phyloP scores from a whole-genome alignment of 2,329 filamentous ascomycete species.

The Achaetomium macrosporum region DNA sequence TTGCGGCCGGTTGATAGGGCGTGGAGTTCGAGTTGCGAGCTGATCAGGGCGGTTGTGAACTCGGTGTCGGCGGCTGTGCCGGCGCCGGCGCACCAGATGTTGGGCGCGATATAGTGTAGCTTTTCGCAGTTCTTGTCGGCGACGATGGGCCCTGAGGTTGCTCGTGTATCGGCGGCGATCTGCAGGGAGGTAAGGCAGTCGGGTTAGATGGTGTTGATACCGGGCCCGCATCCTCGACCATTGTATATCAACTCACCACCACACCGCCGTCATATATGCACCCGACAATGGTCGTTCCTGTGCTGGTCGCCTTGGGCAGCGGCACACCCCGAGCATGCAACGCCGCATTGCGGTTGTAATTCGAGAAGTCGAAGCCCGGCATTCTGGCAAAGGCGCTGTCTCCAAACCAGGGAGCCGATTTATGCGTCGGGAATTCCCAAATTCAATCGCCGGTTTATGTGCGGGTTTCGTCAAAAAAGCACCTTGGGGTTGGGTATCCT shows the following conservation, averaged over 20 bases:
- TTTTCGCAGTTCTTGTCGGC: slow-evolving; percentile 99
- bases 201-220: background rate
- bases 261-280: slow-evolving; percentile 96
- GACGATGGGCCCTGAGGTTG: slow-evolving; percentile 94
- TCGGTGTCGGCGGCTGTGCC: slow-evolving; percentile 97
- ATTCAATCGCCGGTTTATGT: background rate
- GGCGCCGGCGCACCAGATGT: slow-evolving; percentile 98
- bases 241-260: slow-evolving; percentile 56
- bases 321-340: slow-evolving; percentile 91
- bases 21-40: slow-evolving; percentile 96
- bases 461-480: background rate
- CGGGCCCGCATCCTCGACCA: background rate
- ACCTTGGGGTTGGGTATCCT: background rate
- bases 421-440: background rate
- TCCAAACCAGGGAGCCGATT: background rate
- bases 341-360: slow-evolving; percentile 98
- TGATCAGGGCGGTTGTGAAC: slow-evolving; percentile 98
- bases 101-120: slow-evolving; percentile 95
- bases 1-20: slow-evolving; percentile 92
- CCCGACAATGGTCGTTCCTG: slow-evolving; percentile 96
- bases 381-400: slow-evolving; percentile 48
- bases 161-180: slow-evolving; percentile 97
- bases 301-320: slow-evolving; percentile 95
- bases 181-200: slow-evolving; percentile 30
- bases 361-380: slow-evolving; percentile 98